Conservation (phyloP, 75 land plant genomes). For the Pinus albicaulis region DNA sequence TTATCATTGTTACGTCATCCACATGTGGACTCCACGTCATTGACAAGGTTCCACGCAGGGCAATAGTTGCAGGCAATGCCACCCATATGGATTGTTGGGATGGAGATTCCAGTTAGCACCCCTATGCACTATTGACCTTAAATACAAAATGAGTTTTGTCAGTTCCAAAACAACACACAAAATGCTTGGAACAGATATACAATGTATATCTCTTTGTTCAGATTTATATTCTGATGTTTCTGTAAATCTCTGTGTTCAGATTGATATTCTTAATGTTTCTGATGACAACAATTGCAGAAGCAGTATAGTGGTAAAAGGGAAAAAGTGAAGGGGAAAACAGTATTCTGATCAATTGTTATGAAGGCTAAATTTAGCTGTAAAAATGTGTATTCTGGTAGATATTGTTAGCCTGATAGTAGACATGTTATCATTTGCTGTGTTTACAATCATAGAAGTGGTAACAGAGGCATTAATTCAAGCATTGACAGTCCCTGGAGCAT, state of each 20-base stretch:
- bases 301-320: neutral
- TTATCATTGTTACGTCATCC: neutral
- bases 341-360: constrained; percentile 1
- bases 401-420: neutral
- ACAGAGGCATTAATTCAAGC: neutral
- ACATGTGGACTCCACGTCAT: neutral
- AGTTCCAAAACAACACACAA: neutral
- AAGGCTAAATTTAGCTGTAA: neutral
- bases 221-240: neutral
- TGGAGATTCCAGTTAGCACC: neutral
- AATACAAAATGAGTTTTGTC: too few species aligned
- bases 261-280: too few species aligned
- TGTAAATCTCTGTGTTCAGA: neutral
- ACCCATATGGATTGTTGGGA: neutral
- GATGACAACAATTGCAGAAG: neutral
- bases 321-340: neutral
- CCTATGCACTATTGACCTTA: too few species aligned
- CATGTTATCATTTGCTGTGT: neutral
- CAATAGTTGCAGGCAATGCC: neutral
- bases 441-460: neutral
- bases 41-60: neutral
- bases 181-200: neutral
- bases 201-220: constrained; percentile 5
- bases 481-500: neutral
- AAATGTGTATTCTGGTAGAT: neutral